Conservation (phyloP, 2,329 filamentous ascomycete genomes). For the Ceratocystis eucalypticola region DNA sequence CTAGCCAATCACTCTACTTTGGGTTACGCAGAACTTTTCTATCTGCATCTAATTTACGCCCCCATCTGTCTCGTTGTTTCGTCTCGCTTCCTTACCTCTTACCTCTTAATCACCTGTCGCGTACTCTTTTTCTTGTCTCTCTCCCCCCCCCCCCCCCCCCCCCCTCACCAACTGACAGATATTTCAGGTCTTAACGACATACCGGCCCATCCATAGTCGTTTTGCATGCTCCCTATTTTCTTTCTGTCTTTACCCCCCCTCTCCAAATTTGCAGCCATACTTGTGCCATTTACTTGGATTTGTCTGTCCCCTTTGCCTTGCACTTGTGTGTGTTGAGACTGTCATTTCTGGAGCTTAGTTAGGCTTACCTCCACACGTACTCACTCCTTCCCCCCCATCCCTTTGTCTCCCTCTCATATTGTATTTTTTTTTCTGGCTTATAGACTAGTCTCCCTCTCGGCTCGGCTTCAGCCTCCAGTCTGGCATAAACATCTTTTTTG, state of each 20-base stretch:
- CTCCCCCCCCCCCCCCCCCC: not conserved
- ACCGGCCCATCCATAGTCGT: not conserved
- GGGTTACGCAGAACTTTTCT: not conserved
- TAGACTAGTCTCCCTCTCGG: not conserved
- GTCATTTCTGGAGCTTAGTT: not conserved
- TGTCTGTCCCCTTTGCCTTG: not conserved
- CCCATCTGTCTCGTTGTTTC: not conserved
- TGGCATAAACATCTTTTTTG: not conserved
- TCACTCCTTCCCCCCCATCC: not conserved
- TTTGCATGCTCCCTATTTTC: not conserved
- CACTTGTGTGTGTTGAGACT: not conserved
- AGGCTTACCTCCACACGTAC: not conserved
- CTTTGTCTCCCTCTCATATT: not conserved
- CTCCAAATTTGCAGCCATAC: not conserved
- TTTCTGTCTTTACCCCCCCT: not conserved
- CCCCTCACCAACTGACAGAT: not conserved
- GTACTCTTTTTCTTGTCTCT: not conserved
- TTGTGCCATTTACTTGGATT: not conserved
- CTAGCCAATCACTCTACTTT: not conserved
- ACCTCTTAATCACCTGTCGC: not conserved
- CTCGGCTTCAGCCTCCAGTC: not conserved
- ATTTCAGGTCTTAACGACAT: not conserved
- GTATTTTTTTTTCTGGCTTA: not conserved
- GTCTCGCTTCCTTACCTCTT: not conserved
- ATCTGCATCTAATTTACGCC: slow-evolving; percentile 5